phyloP scores from a whole-genome alignment of 352 stramenopile genomes.

The Saprolegnia diclina region DNA sequence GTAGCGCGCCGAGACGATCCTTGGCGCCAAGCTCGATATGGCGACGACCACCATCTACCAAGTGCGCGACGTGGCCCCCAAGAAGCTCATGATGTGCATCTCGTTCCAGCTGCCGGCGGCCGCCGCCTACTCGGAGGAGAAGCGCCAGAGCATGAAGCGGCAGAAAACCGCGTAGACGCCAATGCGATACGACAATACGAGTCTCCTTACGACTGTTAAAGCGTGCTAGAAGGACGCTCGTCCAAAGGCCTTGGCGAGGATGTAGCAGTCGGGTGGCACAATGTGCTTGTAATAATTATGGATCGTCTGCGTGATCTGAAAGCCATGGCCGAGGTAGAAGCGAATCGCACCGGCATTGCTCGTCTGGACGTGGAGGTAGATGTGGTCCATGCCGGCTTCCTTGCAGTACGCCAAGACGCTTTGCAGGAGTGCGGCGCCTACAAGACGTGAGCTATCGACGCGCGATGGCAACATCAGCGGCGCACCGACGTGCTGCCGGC shows the following conservation, averaged over 20 bases:
- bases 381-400: conserved; percentile 41
- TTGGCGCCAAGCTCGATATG: conserved; percentile 54
- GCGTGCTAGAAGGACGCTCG: neutral
- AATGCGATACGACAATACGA: neutral
- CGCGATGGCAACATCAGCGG: neutral
- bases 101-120: conserved; percentile 88
- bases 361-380: conserved; percentile 91
- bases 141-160: conserved; percentile 35
- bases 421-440: conserved; percentile 43
- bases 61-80: conserved; percentile 94
- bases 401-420: conserved; percentile 37
- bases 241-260: conserved; percentile 64
- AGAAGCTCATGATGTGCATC: conserved; percentile 97
- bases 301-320: conserved; percentile 85
- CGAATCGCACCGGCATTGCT: conserved; percentile 86
- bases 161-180: conserved; percentile 5
- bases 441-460: neutral
- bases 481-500: conserved; percentile 68
- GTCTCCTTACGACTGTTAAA: neutral
- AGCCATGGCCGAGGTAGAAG: conserved; percentile 88
- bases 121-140: conserved; percentile 56
- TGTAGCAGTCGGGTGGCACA: conserved; percentile 89
- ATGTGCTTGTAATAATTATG: conserved; percentile 94
- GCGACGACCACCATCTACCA: conserved; percentile 62
- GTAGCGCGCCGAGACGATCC: conserved; percentile 59